Evolutionary conservation across 2,329 filamentous ascomycete species (phyloP), one percentile per base, ranked within the genome.

Genomic region (Acrocalymma vagum): DNA sequence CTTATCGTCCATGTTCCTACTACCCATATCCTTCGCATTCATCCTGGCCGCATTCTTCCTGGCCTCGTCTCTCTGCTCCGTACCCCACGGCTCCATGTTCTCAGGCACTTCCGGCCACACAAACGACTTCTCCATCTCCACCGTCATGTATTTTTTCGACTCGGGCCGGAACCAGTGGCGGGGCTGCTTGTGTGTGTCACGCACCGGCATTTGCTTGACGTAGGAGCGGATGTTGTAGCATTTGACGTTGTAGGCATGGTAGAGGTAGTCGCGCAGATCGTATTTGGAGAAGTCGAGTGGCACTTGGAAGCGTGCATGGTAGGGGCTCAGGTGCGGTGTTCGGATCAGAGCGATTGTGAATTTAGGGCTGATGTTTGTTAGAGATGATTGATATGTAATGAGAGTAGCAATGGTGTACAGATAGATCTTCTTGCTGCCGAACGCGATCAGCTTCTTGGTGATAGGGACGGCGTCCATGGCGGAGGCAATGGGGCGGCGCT

Each of bases 251-350:
- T 99, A 99, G 28, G 82, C 82, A 70, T 95, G 85, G 76, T 83
- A 88, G 48, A 99, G 86, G 77, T 97, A 99, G 76, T 96, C 92
- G 71, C 91, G 89, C 27, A 99, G 76, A 70, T 99, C 94, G 72
- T 97, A 86, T 76, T 99, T 99, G 79, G 90, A 95, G 79, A 96
- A 91, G 60, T 83, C 85, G 58, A 97, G 81, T 9, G 94, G 94
- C 21, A 96, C 93, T 62, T 86, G 80, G 82, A 99, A 99, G 60
- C 85, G 87, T 51, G 93, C 94, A 69, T 89, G 90, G 51, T 85
- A 87, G 14, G 92, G 84, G 6, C 89, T 86, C 38, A 88, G 81
- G 55, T 82, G 78, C 20, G 84, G 82, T 43, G 85, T 87, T 56
- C 85, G 87, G 59, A 95, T 77, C 62, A 97, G 82, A 46, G 87